A percentile compares a stretch with the other conserved stretches of the same genome.
Conservation (phyloP, 371 early-diverging fungal genomes). For the Mortierella sp. region DNA sequence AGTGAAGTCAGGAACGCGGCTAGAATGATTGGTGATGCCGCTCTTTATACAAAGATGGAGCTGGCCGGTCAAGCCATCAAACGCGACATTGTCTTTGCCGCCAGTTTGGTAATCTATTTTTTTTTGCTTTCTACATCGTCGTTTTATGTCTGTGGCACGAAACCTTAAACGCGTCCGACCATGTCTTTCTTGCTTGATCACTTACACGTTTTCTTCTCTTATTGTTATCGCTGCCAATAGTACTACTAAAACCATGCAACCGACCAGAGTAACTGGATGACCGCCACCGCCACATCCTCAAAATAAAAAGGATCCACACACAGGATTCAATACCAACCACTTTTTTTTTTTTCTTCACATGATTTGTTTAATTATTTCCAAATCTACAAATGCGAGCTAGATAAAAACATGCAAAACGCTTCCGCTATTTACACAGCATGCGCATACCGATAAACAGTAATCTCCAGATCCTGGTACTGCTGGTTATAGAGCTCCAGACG, state of each 20-base stretch:
- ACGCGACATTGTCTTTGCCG: conserved; percentile 99
- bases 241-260: conserved; percentile 3
- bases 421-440: conserved; percentile 43
- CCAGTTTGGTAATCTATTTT: conserved; percentile 79
- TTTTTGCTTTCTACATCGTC: neutral
- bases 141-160: neutral
- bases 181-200: neutral
- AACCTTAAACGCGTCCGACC: too few species aligned
- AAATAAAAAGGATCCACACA: too few species aligned
- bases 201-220: neutral
- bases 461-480: conserved; percentile 36
- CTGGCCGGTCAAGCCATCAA: conserved; percentile 93
- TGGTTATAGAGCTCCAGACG: conserved; percentile 43
- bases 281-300: too few species aligned
- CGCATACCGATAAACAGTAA: conserved; percentile 49
- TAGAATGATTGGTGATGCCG: conserved; percentile 94
- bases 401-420: too few species aligned
- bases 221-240: neutral
- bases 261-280: too few species aligned
- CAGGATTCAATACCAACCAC: neutral
- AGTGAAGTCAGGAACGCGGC: conserved; percentile 97
- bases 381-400: neutral
- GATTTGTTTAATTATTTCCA: neutral
- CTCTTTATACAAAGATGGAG: conserved; percentile 96
- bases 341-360: neutral